Evolutionary conservation across 176 grass and related monocot species (phyloP).

Genomic region (Coix lacrymajobi): DNA sequence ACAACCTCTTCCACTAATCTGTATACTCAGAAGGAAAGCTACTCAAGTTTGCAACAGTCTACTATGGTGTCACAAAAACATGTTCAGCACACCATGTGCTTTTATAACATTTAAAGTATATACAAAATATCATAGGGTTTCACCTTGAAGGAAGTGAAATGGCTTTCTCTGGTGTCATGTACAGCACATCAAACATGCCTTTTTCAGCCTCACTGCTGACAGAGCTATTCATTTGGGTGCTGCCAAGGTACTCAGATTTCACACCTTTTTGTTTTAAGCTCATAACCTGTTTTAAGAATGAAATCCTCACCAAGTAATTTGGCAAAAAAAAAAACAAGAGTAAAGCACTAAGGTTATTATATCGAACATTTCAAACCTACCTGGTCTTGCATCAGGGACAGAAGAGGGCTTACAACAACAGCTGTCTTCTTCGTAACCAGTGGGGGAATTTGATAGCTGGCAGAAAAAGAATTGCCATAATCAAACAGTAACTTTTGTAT

Average conservation of each 20-base stretch:
- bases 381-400: conserved; percentile 95
- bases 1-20: neutral
- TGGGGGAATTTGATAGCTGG: conserved; percentile 87
- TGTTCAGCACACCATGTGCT: neutral
- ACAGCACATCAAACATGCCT: conserved; percentile 66
- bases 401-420: conserved; percentile 76
- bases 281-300: conserved; percentile 75
- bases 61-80: neutral
- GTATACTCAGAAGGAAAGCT: neutral
- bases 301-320: neutral
- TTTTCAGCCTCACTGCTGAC: conserved; percentile 56
- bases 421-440: conserved; percentile 70
- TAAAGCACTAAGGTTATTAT: neutral
- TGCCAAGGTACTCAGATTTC: conserved; percentile 79
- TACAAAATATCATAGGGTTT: conserved; percentile 8
- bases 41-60: neutral
- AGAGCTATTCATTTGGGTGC: conserved; percentile 61
- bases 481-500: neutral
- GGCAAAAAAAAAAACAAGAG: neutral
- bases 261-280: conserved; percentile 76
- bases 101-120: neutral
- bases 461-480: neutral
- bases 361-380: conserved; percentile 18
- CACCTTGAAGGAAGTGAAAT: conserved; percentile 66
- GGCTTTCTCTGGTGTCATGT: conserved; percentile 95